phyloP scores from a whole-genome alignment of 2,329 filamentous ascomycete genomes.

The Colletotrichum sp. region DNA sequence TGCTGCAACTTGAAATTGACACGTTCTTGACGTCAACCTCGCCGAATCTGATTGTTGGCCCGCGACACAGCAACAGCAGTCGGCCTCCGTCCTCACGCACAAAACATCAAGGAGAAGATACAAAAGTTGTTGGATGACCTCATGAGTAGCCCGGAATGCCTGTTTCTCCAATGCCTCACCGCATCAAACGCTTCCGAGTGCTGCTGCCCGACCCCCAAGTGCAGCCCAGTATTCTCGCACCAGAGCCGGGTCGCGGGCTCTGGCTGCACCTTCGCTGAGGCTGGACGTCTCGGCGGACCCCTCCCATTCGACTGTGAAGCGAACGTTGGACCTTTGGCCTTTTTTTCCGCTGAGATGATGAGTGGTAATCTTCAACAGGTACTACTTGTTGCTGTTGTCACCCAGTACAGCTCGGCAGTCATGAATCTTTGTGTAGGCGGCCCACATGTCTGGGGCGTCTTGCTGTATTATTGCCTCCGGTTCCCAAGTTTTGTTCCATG shows the following conservation, averaged over 20 bases:
- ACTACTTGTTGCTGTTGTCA: not conserved
- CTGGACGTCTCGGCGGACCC: not conserved
- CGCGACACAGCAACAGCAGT: not conserved
- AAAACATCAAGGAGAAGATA: not conserved
- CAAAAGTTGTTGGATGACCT: not conserved
- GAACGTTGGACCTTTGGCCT: not conserved
- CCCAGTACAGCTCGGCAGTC: not conserved
- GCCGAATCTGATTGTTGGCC: not conserved
- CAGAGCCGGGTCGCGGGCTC: not conserved
- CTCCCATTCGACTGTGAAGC: not conserved
- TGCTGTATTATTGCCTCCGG: not conserved
- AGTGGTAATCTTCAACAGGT: not conserved
- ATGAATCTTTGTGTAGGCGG: not conserved
- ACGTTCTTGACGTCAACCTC: not conserved
- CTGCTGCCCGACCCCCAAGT: not conserved
- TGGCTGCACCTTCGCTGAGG: not conserved
- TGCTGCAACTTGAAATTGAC: not conserved
- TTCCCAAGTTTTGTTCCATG: not conserved
- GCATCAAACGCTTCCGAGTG: not conserved
- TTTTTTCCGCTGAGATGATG: not conserved
- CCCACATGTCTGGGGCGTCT: not conserved
- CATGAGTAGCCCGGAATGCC: not conserved
- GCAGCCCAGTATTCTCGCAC: not conserved
- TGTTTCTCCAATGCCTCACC: not conserved
- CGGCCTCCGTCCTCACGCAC: not conserved